These are phyloP conservation scores for Lathyrus tuberosus DNA, from an alignment of 306 rosid genomes.

Conservation along the genomic window DNA sequence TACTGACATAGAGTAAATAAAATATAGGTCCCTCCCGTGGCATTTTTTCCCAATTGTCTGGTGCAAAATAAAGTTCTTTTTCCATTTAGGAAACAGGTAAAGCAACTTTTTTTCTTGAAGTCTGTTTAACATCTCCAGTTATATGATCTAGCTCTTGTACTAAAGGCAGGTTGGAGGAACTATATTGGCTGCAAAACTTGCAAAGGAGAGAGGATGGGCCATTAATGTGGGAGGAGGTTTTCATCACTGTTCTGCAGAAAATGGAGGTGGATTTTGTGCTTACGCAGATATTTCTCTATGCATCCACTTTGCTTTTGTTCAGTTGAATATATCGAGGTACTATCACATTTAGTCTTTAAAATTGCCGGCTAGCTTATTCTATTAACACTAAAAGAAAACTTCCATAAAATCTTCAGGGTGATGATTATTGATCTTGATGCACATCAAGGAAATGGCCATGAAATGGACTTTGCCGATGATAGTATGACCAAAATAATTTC, in stretches of 20 bases:
- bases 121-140: constrained; percentile 4
- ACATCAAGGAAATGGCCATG: constrained; percentile 99
- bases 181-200: constrained; percentile 85
- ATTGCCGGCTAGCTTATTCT: constrained; percentile 32
- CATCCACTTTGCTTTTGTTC: constrained; percentile 76
- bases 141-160: constrained; percentile 24
- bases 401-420: constrained; percentile 61
- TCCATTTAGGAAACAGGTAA: constrained; percentile 88
- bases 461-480: constrained; percentile 72
- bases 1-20: constrained; percentile 35
- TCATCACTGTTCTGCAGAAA: constrained; percentile 85
- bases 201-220: constrained; percentile 94
- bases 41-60: constrained; percentile 71
- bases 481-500: constrained; percentile 55
- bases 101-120: background rate
- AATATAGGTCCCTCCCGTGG: constrained; percentile 83
- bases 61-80: constrained; percentile 74
- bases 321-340: constrained; percentile 81
- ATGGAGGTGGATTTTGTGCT: constrained; percentile 90
- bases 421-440: constrained; percentile 98
- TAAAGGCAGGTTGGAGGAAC: constrained; percentile 87
- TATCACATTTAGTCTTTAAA: constrained; percentile 10
- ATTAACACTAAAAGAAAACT: constrained; percentile 18
- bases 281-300: constrained; percentile 91
- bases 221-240: constrained; percentile 96